Evolutionary conservation across 495 filamentous ascomycete genomes (phyloP).

Genomic region (Hypoxylon lienhwacheense): DNA sequence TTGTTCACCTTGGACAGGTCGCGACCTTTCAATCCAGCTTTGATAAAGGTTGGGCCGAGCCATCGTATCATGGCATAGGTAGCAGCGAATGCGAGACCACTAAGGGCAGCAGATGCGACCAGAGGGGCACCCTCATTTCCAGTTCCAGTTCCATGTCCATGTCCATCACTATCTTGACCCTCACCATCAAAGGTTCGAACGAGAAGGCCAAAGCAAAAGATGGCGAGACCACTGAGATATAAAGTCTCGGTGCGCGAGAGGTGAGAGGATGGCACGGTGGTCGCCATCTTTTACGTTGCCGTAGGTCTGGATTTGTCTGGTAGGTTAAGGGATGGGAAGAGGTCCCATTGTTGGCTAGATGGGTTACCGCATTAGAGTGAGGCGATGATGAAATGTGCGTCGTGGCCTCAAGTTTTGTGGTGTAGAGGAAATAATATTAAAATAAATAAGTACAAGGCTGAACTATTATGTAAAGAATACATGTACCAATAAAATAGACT

Average conservation of each 20-base stretch:
- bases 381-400: constrained; percentile 19
- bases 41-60: constrained; percentile 90
- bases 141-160: too few species aligned
- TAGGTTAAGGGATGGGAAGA: constrained; percentile 12
- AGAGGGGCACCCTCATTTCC: constrained; percentile 92
- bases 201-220: constrained; percentile 72
- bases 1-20: constrained; percentile 80
- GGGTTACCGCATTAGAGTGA: constrained; percentile 19
- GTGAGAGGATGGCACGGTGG: constrained; percentile 37
- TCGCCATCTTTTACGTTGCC: constrained; percentile 45
- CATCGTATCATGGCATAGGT: constrained; percentile 85
- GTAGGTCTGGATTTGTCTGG: too few species aligned
- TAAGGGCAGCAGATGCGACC: constrained; percentile 82
- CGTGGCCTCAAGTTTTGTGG: constrained; percentile 17
- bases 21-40: constrained; percentile 84
- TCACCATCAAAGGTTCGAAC: constrained; percentile 77
- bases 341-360: constrained; percentile 8
- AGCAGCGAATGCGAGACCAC: constrained; percentile 77
- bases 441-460: constrained; percentile 27
- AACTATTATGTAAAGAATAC: constrained; percentile 6
- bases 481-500: neutral
- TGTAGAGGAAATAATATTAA: too few species aligned
- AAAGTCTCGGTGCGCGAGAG: constrained; percentile 71
- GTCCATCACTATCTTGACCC: too few species aligned
- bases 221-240: constrained; percentile 67